Conservation (phyloP, 2,329 filamentous ascomycete species). For the Aureobasidium leucospermi region DNA sequence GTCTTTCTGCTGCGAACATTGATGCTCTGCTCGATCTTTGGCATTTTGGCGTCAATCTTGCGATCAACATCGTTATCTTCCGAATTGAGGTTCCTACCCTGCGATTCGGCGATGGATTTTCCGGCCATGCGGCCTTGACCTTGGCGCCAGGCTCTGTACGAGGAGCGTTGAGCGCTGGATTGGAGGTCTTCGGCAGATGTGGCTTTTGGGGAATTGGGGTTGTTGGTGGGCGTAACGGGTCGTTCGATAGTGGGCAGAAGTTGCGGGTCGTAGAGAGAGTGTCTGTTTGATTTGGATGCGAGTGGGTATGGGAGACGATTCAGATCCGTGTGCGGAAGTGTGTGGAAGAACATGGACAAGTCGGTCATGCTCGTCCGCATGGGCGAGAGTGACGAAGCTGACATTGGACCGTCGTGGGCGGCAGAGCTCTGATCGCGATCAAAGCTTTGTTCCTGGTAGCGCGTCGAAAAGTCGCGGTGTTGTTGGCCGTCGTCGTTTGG, state of each 20-base stretch:
- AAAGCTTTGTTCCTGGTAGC: background rate
- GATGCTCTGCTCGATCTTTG: constrained; percentile 46
- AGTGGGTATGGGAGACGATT: background rate
- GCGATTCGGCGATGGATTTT: constrained; percentile 31
- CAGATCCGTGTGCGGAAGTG: constrained; percentile 7
- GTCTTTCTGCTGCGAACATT: constrained; percentile 57
- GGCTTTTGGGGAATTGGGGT: background rate
- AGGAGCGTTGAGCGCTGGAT: constrained; percentile 35
- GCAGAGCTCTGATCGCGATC: background rate
- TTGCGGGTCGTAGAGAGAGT: constrained; percentile 6
- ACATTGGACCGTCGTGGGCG: background rate
- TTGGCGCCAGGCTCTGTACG: constrained; percentile 43
- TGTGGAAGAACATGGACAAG: constrained; percentile 8
- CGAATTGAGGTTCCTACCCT: constrained; percentile 27
- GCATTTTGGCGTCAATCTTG: constrained; percentile 56
- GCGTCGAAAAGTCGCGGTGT: background rate
- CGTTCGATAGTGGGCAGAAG: background rate
- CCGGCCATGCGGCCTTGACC: constrained; percentile 38
- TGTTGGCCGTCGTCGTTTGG: background rate
- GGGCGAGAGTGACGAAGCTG: constrained; percentile 5
- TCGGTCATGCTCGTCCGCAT: constrained; percentile 12
- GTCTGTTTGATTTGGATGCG: background rate
- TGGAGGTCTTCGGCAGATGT: constrained; percentile 16
- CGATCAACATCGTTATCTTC: constrained; percentile 48
- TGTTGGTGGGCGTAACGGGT: background rate